Base-by-base conservation (phyloP, 169 alveolate genomes). In the Cryptosporidium ubiquitum region DNA sequence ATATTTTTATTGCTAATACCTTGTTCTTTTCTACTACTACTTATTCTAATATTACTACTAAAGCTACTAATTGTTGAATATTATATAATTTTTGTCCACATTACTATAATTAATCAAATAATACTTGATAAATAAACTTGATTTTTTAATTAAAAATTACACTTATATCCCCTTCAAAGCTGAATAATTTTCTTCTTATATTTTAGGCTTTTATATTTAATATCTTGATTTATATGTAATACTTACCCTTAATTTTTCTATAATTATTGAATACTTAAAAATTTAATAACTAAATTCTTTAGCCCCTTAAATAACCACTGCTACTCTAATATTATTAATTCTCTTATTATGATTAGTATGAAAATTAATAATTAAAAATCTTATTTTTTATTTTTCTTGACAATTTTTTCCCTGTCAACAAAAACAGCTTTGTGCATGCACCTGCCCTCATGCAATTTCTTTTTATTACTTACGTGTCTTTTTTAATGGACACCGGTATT, bases 401-500 rank as follows among this genome's bases (percentile, higher is more conserved):
- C 23, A 57, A n/a, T 37, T 29, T 37, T 64, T 20, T 64, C 29
- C 6, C 31, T 64, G 71, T 64, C 71, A 64, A 31, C 71, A 20
- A 35, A 35, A 31, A 31, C 71, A 64, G 49, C 26, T 64, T 64
- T 33, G 14, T 64, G 71, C 71, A 64, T 64, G 71, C 71, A 64
- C 71, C 71, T 64, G 42, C 52, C 71, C 71, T 64, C 71, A 64
- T 64, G 71, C 49, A 64, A 64, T 55, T 55, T 55, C 6, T n/a
- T 23, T 55, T 55, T 18, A 23, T n/a, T 64, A 35, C 49, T 33
- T 64, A 64, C 71, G 71, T 64, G 71, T 64, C 71, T 64, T 64
- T 64, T 64, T 64, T 33, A 64, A 64, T 55, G 66, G 66, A 64
- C 71, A 35, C 71, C 71, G 71, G 71, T 64, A 64, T 64, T 64